Percentiles rank a stretch among this genome's conserved stretches.
These are phyloP conservation scores for Malassezia psittaci DNA, from an alignment of 1,284 basidiomycete species.

Conservation along the genomic window DNA sequence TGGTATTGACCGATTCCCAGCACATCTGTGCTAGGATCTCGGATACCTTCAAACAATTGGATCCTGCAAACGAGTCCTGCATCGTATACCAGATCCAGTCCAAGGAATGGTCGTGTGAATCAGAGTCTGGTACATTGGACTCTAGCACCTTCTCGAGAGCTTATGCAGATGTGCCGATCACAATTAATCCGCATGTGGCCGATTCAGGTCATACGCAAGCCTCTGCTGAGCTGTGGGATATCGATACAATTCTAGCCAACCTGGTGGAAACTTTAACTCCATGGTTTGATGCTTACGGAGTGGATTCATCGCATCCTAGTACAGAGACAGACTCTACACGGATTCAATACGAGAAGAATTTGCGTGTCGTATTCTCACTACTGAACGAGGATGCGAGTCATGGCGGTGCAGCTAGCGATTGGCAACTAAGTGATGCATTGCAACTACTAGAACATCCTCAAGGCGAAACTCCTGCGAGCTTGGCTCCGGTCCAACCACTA, in stretches of 20 bases:
- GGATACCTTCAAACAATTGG: neutral
- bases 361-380: constrained; percentile 40
- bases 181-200: no score
- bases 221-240: no score
- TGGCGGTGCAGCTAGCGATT: constrained; percentile 1
- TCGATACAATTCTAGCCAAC: no score
- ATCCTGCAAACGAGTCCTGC: neutral
- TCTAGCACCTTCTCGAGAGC: neutral
- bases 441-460: neutral
- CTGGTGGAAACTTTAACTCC: no score
- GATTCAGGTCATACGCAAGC: no score
- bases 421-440: constrained; percentile 11
- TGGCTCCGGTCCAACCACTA: constrained; percentile 13
- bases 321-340: no score
- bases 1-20: neutral
- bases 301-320: no score
- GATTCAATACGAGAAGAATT: constrained; percentile 31
- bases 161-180: neutral
- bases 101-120: neutral
- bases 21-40: neutral
- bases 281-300: no score
- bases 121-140: neutral
- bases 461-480: neutral
- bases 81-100: neutral
- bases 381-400: constrained; percentile 35